Conservation (phyloP, 176 grass and related monocot genomes). For the Ensete glaucum region DNA sequence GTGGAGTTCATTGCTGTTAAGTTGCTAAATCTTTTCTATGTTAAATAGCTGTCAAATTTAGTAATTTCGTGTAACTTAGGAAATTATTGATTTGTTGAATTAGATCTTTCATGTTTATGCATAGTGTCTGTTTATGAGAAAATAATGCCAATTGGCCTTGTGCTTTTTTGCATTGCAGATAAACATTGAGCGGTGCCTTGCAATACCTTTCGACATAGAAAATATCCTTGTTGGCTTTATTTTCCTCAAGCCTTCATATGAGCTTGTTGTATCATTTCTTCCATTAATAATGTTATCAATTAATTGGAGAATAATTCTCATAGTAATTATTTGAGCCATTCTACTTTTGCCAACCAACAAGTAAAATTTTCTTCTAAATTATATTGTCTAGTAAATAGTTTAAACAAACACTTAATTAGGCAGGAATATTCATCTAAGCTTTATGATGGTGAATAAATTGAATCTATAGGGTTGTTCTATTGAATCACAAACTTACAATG, state of each 20-base stretch:
- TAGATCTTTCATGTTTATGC: not conserved
- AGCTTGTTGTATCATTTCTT: not conserved
- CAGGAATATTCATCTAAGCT: not conserved
- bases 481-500: not conserved
- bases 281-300: no score
- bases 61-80: not conserved
- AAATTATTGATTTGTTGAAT: not conserved
- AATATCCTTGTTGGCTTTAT: constrained; percentile 61
- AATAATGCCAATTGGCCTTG: not conserved
- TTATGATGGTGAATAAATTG: not conserved
- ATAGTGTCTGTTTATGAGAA: not conserved
- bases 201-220: constrained; percentile 61
- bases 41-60: no score
- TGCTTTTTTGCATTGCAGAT: constrained; percentile 49
- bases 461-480: not conserved
- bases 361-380: not conserved
- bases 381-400: not conserved
- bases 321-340: not conserved
- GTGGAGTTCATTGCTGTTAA: no score
- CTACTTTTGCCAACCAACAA: not conserved
- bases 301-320: no score
- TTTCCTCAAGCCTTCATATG: not conserved
- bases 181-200: constrained; percentile 73
- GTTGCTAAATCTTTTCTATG: no score
- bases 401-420: not conserved